These are phyloP conservation scores for Penicillium nucicola DNA, from an alignment of 495 filamentous ascomycete genomes.

Conservation along the genomic window DNA sequence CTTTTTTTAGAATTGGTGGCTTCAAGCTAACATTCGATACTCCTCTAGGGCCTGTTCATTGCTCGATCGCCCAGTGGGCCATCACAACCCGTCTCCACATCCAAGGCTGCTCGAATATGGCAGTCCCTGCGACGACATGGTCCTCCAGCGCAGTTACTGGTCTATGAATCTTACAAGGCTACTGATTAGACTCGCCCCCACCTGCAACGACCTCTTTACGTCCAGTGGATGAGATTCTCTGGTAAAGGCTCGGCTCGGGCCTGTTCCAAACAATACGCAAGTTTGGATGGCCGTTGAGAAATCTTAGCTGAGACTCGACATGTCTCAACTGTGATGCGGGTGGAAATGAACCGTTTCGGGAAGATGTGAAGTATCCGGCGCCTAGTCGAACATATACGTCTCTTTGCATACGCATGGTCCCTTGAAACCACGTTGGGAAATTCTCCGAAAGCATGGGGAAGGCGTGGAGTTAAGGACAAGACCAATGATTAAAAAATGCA, in stretches of 20 bases:
- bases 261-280: slow-evolving; percentile 24
- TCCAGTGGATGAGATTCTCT: too few relatives aligned
- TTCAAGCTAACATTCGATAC: slow-evolving; percentile 3
- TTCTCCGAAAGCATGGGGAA: slow-evolving; percentile 19
- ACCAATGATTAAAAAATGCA: slow-evolving; percentile 1
- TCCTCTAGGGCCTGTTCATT: slow-evolving; percentile 6
- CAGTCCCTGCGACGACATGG: background rate
- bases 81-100: slow-evolving; percentile 15
- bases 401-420: slow-evolving; percentile 7
- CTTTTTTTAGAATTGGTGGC: slow-evolving; percentile 21
- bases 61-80: slow-evolving; percentile 13
- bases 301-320: background rate
- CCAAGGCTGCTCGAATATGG: background rate
- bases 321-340: background rate
- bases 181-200: background rate
- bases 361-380: background rate
- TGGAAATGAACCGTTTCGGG: background rate
- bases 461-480: background rate
- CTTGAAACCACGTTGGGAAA: slow-evolving; percentile 14
- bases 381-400: slow-evolving; percentile 1
- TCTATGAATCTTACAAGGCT: background rate
- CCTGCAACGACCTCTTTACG: too few relatives aligned
- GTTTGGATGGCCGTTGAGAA: slow-evolving; percentile 1
- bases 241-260: slow-evolving; percentile 25
- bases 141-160: background rate